Evolutionary conservation across 441 rosid species (phyloP).

Genomic region (Adansonia grandidieri): DNA sequence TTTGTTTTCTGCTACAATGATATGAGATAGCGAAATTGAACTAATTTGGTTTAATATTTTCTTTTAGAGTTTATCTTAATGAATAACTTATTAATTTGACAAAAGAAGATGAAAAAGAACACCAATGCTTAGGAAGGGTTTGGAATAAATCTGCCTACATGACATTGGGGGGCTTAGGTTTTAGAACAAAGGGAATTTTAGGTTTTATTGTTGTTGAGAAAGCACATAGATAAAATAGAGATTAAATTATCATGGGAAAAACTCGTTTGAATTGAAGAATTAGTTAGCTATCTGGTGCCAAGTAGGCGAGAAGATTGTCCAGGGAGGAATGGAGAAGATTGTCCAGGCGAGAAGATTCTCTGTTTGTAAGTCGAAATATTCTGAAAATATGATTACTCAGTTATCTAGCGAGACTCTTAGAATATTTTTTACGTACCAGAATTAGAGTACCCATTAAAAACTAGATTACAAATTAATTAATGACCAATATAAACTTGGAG

Average conservation of each 20-base stretch:
- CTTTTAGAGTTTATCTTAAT: not conserved
- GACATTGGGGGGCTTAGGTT: not conserved
- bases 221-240: not conserved
- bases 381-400: not conserved
- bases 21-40: not conserved
- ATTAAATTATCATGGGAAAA: not conserved
- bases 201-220: not conserved
- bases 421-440: not conserved
- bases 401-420: not conserved
- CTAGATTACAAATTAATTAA: not conserved
- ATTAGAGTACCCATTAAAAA: not conserved
- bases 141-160: not conserved
- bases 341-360: too few relatives aligned
- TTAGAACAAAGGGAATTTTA: not conserved
- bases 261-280: not conserved
- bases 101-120: slow-evolving; percentile 2
- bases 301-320: not conserved
- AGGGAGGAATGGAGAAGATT: not conserved
- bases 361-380: not conserved
- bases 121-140: not conserved
- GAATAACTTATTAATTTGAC: slow-evolving; percentile 15
- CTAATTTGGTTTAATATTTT: slow-evolving; percentile 4
- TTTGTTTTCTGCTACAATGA: not conserved
- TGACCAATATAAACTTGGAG: not conserved
- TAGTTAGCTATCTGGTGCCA: not conserved